Base-by-base conservation (phyloP, 371 early-diverging fungal species). In the Zychaea mexicana region DNA sequence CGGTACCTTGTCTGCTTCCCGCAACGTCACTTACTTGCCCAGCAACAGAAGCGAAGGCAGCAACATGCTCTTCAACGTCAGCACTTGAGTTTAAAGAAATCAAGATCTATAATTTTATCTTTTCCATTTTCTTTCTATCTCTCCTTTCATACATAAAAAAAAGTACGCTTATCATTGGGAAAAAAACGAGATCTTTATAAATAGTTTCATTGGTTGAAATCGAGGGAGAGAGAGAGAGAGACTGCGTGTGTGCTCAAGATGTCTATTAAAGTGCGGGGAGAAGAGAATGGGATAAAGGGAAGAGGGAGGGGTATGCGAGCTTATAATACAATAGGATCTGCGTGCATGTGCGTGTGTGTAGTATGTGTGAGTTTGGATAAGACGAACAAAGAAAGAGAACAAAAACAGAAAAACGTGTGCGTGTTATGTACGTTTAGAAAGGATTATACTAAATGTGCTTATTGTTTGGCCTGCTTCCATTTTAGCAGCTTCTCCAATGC, bases 1-100 rank as follows among this genome's bases (percentile, higher is more conserved):
- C 17, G 77, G 76, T 46, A 96, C 95, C 15, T 83, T 99, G 69
- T 81, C 94, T 49, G 78, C 85, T 30, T 83, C 96, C 33, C 81
- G 88, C 65, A 95, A 93, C 70, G 94, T 98, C 58, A 95, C 97
- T 6, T 99, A 97, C 72, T 84, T 99, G 71, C 99, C 99, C 31
- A 76, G 72, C 59, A 76, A 75, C 60, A 71, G 74, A 52, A 68
- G 76, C 10, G 79, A 79, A 47, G 76, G 77, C 32, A 79, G 74
- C 68, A 87, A 86, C 71, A 57, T 90, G 68, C 80, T 90, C 58
- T 70, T 83, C 61, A 85, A 83, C 64, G 55, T 88, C 52, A 75
- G 73, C 42, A 64, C 69, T 65, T 65, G 75, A 60, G 15, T n/a
- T n/a, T 12, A 42, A 42, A 42, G 4, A 17, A 52, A 52, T 28